Evolutionary conservation across 2,329 filamentous ascomycete genomes (phyloP).

Genomic region (Thelonectria discophora): DNA sequence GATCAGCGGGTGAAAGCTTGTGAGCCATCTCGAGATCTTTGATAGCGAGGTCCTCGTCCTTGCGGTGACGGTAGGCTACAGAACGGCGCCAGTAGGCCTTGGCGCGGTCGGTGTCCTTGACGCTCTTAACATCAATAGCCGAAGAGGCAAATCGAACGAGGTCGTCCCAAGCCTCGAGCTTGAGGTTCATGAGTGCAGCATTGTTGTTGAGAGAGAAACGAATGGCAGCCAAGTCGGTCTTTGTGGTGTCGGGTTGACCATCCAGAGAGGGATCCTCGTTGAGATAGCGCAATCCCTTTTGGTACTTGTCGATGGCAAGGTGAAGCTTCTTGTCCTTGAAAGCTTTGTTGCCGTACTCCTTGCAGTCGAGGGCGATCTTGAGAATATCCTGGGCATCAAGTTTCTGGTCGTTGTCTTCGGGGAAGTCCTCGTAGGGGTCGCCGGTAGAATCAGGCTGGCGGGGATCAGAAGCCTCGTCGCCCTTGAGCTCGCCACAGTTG

Average conservation of each 20-base stretch:
- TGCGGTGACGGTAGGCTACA: slow-evolving; percentile 76
- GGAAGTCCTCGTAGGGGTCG: slow-evolving; percentile 94
- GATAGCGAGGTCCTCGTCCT: slow-evolving; percentile 85
- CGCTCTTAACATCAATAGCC: slow-evolving; percentile 73
- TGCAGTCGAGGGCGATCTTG: slow-evolving; percentile 84
- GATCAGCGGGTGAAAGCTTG: slow-evolving; percentile 78
- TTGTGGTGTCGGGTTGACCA: slow-evolving; percentile 73
- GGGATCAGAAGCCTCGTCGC: slow-evolving; percentile 72
- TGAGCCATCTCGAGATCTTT: slow-evolving; percentile 79
- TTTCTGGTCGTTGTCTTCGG: slow-evolving; percentile 77
- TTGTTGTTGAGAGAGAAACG: slow-evolving; percentile 91
- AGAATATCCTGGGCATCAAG: slow-evolving; percentile 74
- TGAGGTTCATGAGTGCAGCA: slow-evolving; percentile 84
- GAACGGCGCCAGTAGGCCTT: slow-evolving; percentile 91
- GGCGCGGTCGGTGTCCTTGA: slow-evolving; percentile 79
- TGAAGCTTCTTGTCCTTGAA: slow-evolving; percentile 82
- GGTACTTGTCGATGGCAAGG: slow-evolving; percentile 87
- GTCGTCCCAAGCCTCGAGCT: slow-evolving; percentile 76
- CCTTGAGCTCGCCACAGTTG: slow-evolving; percentile 87
- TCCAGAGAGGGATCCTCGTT: slow-evolving; percentile 84
- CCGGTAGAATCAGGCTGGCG: slow-evolving; percentile 82
- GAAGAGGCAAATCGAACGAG: slow-evolving; percentile 74
- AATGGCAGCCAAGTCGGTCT: slow-evolving; percentile 73
- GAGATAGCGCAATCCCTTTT: slow-evolving; percentile 90
- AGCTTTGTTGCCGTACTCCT: slow-evolving; percentile 90